Evolutionary conservation across 345 rosid genomes (phyloP).

Genomic region (Tarenaya hassleriana): DNA sequence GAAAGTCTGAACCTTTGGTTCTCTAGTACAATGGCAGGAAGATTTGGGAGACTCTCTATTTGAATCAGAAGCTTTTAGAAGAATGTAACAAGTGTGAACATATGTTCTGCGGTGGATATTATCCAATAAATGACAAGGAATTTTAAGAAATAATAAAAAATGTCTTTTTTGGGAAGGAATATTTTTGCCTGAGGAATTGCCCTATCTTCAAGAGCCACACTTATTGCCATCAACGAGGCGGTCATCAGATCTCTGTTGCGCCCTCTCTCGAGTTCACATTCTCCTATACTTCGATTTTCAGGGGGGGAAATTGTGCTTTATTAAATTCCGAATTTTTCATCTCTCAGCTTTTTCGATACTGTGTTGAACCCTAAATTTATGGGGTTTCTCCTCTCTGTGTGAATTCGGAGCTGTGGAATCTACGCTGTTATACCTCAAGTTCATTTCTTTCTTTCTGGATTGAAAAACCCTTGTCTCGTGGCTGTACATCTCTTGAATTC

Average conservation of each 20-base stretch:
- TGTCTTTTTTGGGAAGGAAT: slow-evolving; percentile 2
- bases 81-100: slow-evolving; percentile 14
- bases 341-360: background rate
- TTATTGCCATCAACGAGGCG: slow-evolving; percentile 29
- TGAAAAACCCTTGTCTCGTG: slow-evolving; percentile 9
- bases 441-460: slow-evolving; percentile 13
- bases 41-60: background rate
- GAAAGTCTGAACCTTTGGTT: too few species aligned
- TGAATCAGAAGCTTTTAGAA: slow-evolving; percentile 1
- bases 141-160: background rate
- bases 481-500: background rate
- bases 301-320: too few species aligned
- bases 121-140: background rate
- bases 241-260: slow-evolving; percentile 19
- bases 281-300: slow-evolving; percentile 2
- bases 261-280: slow-evolving; percentile 1
- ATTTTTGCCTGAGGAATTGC: slow-evolving; percentile 7
- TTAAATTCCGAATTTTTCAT: background rate
- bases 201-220: slow-evolving; percentile 26
- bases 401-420: too few species aligned
- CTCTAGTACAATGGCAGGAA: too few species aligned
- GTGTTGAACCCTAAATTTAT: background rate
- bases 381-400: background rate
- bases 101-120: background rate
- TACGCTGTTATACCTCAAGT: slow-evolving; percentile 2